Base-by-base conservation (phyloP, 305 asterid genomes). In the Caryopteris hybrid region DNA sequence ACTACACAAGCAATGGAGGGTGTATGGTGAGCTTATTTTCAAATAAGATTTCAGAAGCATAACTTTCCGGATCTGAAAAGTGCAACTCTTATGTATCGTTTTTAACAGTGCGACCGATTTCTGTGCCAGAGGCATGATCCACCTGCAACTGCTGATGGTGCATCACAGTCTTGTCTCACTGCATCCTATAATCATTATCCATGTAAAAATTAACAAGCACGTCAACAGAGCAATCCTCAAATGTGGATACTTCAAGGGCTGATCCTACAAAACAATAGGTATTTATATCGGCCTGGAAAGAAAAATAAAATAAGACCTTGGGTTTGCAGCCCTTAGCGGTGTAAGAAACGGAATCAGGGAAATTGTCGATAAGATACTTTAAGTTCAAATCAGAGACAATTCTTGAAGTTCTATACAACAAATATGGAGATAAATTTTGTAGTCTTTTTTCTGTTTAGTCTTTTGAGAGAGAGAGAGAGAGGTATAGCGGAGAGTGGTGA, bases 61-160 rank as follows among this genome's bases (percentile, higher is more conserved):
- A n/a, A n/a, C n/a, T n/a, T n/a, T n/a, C n/a, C 99, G 41, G 99
- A 93, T 77, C 94, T 84, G 83, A 79, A 88, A 73, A 85, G 57
- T 74, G 80, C 72, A 69, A 87, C 97, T 76, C 99, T 84, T 67
- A 90, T 80, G 58, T 82, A 87, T 77, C 77, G 81, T 75, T 93
- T 69, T 93, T 93, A 13, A 88, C 62, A 56, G 82, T 83, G 27
- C 88, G 87, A 50, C 95, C 96, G 68, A 84, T 79, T 78, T 93
- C 99, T 68, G 81, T 81, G 67, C 91, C 89, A 66, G 76, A 75
- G 69, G 64, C 73, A 36, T 42, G 65, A 61, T 93, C 97, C 79
- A 86, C 69, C 81, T 80, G 84, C 85, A 93, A 77, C 85, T 85
- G 97, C 45, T 85, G 78, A 67, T 90, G 89, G 56, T 78, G 78